Evolutionary conservation across 116 monocot genomes (phyloP).

Genomic region (Papilionanthe hybrid): DNA sequence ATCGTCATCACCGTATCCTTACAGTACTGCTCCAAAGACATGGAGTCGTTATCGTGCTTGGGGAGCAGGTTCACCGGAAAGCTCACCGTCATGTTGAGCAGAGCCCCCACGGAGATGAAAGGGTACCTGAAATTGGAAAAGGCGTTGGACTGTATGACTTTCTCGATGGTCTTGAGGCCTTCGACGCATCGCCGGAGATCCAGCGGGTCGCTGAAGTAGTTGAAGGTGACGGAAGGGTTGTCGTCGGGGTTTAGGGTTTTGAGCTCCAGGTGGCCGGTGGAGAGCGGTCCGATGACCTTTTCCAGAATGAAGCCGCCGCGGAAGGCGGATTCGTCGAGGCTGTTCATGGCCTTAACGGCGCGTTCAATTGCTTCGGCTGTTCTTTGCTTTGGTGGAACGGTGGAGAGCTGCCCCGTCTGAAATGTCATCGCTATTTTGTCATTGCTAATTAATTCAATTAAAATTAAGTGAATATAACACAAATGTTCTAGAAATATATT

Average conservation of each 20-base stretch:
- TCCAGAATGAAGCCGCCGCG: constrained; percentile 74
- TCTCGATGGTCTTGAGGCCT: constrained; percentile 56
- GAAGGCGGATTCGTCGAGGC: constrained; percentile 19
- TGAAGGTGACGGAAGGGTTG: constrained; percentile 79
- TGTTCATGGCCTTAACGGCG: constrained; percentile 30
- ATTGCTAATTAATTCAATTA: not conserved
- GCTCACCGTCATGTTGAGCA: constrained; percentile 53
- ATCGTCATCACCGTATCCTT: constrained; percentile 78
- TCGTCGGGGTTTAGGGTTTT: constrained; percentile 40
- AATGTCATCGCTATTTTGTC: not conserved
- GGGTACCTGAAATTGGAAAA: constrained; percentile 56
- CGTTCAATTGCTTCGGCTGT: constrained; percentile 32
- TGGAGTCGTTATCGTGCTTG: constrained; percentile 56
- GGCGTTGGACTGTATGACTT: constrained; percentile 41
- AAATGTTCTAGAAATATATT: not conserved
- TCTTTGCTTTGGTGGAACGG: constrained; percentile 37
- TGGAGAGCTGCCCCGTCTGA: constrained; percentile 43
- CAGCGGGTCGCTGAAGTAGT: constrained; percentile 67
- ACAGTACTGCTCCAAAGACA: constrained; percentile 61
- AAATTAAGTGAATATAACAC: no score
- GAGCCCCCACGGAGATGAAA: constrained; percentile 32
- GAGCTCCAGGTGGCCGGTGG: constrained; percentile 56
- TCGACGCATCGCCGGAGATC: constrained; percentile 69
- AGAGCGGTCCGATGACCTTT: constrained; percentile 64
- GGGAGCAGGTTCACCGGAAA: constrained; percentile 54